Evolutionary conservation across 495 filamentous ascomycete species (phyloP), one percentile per base, ranked within the genome.

Genomic region (Daldinia bambusicola): DNA sequence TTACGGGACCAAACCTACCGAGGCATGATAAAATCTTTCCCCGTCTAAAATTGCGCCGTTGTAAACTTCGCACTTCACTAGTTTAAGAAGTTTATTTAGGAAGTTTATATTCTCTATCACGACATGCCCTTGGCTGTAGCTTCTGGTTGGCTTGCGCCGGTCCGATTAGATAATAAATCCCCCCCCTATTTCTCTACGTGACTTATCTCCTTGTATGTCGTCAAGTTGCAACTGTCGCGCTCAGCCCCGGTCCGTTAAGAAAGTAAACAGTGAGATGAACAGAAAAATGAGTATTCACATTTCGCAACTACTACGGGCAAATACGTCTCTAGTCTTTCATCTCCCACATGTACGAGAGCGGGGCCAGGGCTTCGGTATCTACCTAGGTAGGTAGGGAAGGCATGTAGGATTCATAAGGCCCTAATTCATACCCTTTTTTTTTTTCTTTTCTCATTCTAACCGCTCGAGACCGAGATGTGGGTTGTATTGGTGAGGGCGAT

Each of bases 371-470:
- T 34, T 64, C 63, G 55, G 55, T 68, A 40, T 67, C 63, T 51
- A 43, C 41, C 26, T 26, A 26, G 26, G 26, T 26, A 26, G 26
- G 26, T 26, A 26, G 26, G 26, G n/a, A 55, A 51, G 45, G 61
- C 36, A 59, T 60, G 69, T 64, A 64, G 63, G 63, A 72, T 72
- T 63, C 48, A 7, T n/a, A 50, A 58, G 58, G 63, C 57, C 69
- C 63, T 61, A 43, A 67, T 63, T 51, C 69, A 16, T 52, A 61
- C 64, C 69, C 26, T 26, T 26, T 26, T 26, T 26, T 36, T 43
- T 45, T 55, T 26, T 26, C 3, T 26, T 26, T 36, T 43, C 55
- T 55, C 55, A 56, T 38, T 32, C 43, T 37, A 36, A 68, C 65
- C 66, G 65, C 20, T 37, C 38, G 51, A 31, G 50, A 56, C 50